phyloP scores from a whole-genome alignment of 2,329 filamentous ascomycete genomes.

The Aspergillus hortae region DNA sequence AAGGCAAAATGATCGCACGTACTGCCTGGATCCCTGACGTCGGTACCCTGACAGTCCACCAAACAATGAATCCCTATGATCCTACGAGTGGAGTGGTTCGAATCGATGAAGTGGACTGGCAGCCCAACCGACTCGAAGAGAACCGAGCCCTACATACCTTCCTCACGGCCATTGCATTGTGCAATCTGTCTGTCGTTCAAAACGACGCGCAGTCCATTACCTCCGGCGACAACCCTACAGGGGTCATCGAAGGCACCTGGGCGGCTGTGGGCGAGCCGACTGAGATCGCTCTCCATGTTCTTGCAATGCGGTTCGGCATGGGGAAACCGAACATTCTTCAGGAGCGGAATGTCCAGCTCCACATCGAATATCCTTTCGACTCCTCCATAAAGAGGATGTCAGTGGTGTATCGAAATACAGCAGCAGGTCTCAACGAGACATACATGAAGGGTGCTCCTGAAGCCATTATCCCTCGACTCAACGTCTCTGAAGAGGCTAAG shows the following conservation, averaged over 20 bases:
- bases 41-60: constrained; percentile 51
- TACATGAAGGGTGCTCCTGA: constrained; percentile 64
- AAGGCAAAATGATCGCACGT: constrained; percentile 59
- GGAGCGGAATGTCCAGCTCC: constrained; percentile 14
- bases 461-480: constrained; percentile 44
- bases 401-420: constrained; percentile 50
- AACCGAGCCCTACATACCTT: constrained; percentile 46
- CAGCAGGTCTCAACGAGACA: constrained; percentile 34
- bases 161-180: constrained; percentile 53
- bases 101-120: constrained; percentile 31
- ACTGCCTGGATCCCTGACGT: constrained; percentile 55
- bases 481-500: constrained; percentile 17
- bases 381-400: constrained; percentile 65
- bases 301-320: constrained; percentile 58
- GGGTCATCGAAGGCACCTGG: constrained; percentile 42
- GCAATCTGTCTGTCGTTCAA: constrained; percentile 52
- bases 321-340: constrained; percentile 45
- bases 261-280: constrained; percentile 61
- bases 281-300: constrained; percentile 65
- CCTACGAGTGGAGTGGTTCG: constrained; percentile 51
- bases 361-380: constrained; percentile 63
- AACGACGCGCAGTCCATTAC: constrained; percentile 25
- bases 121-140: constrained; percentile 22
- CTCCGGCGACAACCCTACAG: constrained; percentile 5
- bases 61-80: constrained; percentile 53